Evolutionary conservation across 2,329 filamentous ascomycete genomes (phyloP), one percentile per base, ranked within the genome.

Genomic region (Pseudogymnoascus destructans): DNA sequence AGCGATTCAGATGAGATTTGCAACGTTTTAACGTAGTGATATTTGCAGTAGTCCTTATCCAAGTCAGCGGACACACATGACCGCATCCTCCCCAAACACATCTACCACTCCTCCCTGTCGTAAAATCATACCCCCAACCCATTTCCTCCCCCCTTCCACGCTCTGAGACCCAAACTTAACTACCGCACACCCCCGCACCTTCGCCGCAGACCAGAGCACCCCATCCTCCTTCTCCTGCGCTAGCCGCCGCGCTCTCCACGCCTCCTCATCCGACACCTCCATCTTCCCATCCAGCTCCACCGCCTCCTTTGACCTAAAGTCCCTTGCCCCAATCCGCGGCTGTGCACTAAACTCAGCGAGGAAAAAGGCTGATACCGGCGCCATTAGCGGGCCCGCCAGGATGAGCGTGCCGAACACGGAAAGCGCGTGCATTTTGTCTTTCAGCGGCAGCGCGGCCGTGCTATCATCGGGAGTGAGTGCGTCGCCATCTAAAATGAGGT

Each of bases 151-250:
- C 23, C 85, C 86, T 70, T 97, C 90, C 21, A 95, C 85, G 46
- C 85, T 85, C 58, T 77, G 78, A 1, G 91, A 88, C 1, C 88
- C 89, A 69, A 97, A 95, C 70, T 97, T 97, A 64, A 97, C 86
- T 23, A 96, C 78, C 3, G 93, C 85, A 67, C 92, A 95, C 3
- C 89, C 86, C 57, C 90, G 79, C 32, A 95, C 82, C 23, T 79
- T 79, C 11, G 90, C 87, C 10, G 87, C 88, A 23, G 89, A 91
- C 89, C 90, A 95, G 3, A 92, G 74, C 3, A 95, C 71, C 13
- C 79, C 79, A 55, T 78, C 74, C 8, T 71, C 67, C 61, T 72
- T 77, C 69, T 93, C 87, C 67, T 76, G 74, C 58, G 70, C 68
- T 17, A 86, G 73, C 61, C 86, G 77, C 56, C 68, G 68, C 25